Evolutionary conservation across 768 basidiomycete genomes (phyloP), one percentile per base, ranked within the genome.

Genomic region (Gymnopilus junonius): DNA sequence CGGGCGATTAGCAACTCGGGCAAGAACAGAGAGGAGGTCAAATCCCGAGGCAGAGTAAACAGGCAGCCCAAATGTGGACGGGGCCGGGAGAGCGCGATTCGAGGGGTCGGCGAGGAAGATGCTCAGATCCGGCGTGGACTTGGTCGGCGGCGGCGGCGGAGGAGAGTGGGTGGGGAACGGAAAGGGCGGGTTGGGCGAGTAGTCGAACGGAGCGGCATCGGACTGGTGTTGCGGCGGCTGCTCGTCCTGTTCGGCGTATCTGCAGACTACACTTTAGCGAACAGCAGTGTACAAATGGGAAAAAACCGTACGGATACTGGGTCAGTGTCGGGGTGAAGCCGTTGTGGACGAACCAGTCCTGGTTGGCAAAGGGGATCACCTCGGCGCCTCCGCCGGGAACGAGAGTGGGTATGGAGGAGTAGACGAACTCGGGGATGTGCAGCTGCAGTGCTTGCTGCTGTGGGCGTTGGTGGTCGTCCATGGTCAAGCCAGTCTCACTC

Each of bases 11-110:
- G 85, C 88, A 8, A 99, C 90, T 8, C 93, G 84, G 10, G 91
- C 83, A 27, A 99, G 83, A 45, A 97, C 82, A 29, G 90, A 86
- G 48, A 99, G 79, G 53, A 96, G 82, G 73, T 99, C 97, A 66
- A 97, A 97, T 2, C 97, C 97, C 0, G 93, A 91, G 1, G 88
- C 80, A 1, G 94, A 95, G 77, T 99, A 99, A 2, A 98, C 82
- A 2, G 90, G 87, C 21, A 83, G 73, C 8, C 77, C 61, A 42
- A 58, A 58, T 12, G 69, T 58, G 14, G 65, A 57, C 21, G 65
- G 63, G 50, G 62, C 34, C 8, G 34, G 29, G 8, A 29, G 29
- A 4, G 20, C 1, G 8, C 48, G 48, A 29, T 20, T 14, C 8
- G 23, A 34, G 8, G 32, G 12, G 34, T 20, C 35, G 14, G 35